A percentile compares a stretch with the other conserved stretches of the same genome.
These are phyloP conservation scores for Clavulina sp. DNA, from an alignment of 768 basidiomycete species.

Conservation along the genomic window DNA sequence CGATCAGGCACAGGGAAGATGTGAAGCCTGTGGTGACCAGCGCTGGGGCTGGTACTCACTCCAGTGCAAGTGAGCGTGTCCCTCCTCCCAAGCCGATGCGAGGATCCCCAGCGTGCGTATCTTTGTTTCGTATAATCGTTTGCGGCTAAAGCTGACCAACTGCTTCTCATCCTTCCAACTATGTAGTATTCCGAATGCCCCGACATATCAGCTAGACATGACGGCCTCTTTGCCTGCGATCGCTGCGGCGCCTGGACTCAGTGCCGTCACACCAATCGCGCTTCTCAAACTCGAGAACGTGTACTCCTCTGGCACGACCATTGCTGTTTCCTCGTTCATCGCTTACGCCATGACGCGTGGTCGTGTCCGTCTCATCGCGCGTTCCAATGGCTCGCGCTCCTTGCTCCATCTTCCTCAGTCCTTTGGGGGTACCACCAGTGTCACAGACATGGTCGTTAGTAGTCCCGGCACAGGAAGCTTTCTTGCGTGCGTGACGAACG, in stretches of 20 bases:
- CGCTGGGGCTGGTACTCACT: not conserved
- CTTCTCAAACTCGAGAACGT: constrained; percentile 72
- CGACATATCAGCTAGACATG: constrained; percentile 8
- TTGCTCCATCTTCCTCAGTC: constrained; percentile 48
- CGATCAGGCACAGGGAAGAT: not conserved
- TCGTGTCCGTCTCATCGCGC: constrained; percentile 77
- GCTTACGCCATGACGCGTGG: constrained; percentile 86
- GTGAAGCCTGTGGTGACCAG: not conserved
- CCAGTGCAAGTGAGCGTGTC: not conserved
- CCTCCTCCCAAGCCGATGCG: not conserved
- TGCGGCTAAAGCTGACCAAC: constrained; percentile 26
- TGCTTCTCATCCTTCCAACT: not conserved
- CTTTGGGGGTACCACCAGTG: constrained; percentile 44
- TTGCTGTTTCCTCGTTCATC: constrained; percentile 83
- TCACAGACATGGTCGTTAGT: constrained; percentile 74
- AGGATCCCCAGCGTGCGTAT: constrained; percentile 13
- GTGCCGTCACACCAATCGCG: constrained; percentile 82
- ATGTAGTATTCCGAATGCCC: constrained; percentile 1
- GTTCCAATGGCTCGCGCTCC: constrained; percentile 75
- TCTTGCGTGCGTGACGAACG: constrained; percentile 71
- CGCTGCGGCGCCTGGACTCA: constrained; percentile 45
- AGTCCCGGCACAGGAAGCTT: too few relatives aligned
- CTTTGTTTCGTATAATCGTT: constrained; percentile 19
- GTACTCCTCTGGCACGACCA: constrained; percentile 73
- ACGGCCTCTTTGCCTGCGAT: constrained; percentile 42